Conservation (phyloP, 768 basidiomycete genomes). For the Bullera alba region DNA sequence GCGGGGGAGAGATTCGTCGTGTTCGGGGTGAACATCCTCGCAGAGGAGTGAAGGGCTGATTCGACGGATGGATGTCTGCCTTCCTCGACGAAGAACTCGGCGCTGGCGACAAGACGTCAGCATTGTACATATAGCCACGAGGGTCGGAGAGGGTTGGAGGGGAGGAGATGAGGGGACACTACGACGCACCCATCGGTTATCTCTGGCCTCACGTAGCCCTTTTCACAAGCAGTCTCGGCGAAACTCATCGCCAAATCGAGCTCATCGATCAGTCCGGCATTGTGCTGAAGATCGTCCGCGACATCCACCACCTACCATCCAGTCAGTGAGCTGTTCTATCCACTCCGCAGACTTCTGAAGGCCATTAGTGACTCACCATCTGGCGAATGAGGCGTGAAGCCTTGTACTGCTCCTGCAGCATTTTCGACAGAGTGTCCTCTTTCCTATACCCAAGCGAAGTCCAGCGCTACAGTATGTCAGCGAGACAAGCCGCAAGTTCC, state of each 20-base stretch:
- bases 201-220: slow-evolving; percentile 65
- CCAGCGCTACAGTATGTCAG: too few species aligned
- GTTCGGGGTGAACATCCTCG: slow-evolving; percentile 76
- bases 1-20: slow-evolving; percentile 58
- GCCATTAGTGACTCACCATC: slow-evolving; percentile 52
- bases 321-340: neutral
- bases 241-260: slow-evolving; percentile 77
- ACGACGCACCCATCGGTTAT: slow-evolving; percentile 61
- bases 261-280: slow-evolving; percentile 75
- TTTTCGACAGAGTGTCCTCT: slow-evolving; percentile 21
- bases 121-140: neutral
- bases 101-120: slow-evolving; percentile 42
- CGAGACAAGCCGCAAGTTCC: too few species aligned
- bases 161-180: neutral
- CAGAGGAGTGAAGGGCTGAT: slow-evolving; percentile 59
- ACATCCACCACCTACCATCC: slow-evolving; percentile 57
- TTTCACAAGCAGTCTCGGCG: slow-evolving; percentile 68
- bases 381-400: slow-evolving; percentile 64
- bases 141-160: neutral
- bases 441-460: too few species aligned
- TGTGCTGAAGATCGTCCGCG: slow-evolving; percentile 58
- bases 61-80: slow-evolving; percentile 93
- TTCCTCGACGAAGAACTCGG: slow-evolving; percentile 61
- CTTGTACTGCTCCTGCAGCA: slow-evolving; percentile 39
- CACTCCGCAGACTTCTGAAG: neutral